Conservation (phyloP, 345 rosid genomes). For the Excoecaria cochinchinensis region DNA sequence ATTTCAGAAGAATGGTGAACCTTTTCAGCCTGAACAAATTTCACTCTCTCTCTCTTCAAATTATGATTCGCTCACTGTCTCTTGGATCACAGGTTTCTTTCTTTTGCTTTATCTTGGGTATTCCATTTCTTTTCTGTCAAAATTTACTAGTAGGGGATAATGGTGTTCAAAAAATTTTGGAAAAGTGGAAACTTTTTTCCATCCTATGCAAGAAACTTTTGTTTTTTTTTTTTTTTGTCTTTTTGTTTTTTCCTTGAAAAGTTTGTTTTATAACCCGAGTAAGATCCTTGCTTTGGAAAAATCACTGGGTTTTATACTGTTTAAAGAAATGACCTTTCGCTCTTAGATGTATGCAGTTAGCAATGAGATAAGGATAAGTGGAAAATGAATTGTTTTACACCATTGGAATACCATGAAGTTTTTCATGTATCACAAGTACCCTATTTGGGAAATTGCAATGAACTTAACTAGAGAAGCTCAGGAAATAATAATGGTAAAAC, state of each 20-base stretch:
- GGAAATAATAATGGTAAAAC: neutral
- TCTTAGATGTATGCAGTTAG: neutral
- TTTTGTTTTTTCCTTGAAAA: neutral
- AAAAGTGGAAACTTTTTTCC: neutral
- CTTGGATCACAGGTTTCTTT: conserved; percentile 79
- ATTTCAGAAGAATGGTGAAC: conserved; percentile 35
- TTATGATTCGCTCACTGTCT: conserved; percentile 68
- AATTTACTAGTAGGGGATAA: neutral
- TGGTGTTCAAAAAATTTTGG: neutral
- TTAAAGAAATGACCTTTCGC: neutral
- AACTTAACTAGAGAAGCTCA: neutral
- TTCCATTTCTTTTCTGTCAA: neutral
- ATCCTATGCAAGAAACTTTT: neutral
- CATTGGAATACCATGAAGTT: too few relatives aligned
- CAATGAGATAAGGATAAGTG: neutral
- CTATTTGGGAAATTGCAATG: neutral
- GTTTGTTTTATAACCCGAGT: neutral
- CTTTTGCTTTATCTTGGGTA: neutral
- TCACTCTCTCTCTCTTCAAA: conserved; percentile 71
- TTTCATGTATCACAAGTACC: neutral
- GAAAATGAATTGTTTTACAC: neutral
- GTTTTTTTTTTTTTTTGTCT: neutral
- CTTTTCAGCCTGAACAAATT: conserved; percentile 67
- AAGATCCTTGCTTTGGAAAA: neutral
- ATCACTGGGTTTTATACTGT: neutral